Base-by-base conservation (phyloP, 176 grass and related monocot species). In the Leersia perrieri region DNA sequence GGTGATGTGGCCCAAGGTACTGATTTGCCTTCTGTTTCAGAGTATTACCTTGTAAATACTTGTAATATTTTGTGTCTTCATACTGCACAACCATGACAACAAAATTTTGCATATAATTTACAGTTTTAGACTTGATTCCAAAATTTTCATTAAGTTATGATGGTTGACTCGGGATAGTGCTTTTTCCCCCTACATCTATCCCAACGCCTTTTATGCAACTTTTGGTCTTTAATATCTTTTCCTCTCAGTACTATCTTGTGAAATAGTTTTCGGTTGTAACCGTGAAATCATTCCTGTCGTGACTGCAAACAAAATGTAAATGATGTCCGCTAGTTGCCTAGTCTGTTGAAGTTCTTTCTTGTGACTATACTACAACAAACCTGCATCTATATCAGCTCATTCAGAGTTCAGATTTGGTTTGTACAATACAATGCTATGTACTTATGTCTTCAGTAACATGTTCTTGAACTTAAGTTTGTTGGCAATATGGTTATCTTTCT, bases 1-100 rank as follows among this genome's bases (percentile, higher is more conserved):
- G 72, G 12, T 20, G 66, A 27, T 12, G 66, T 55, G 26, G 39
- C 42, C 71, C 81, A 84, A 89, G 87, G 91, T 93, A 86, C 60
- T 38, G 35, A 66, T 61, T 82, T 72, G 72, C 29, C 39, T 53
- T 61, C 40, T 66, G 49, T 77, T 29, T 77, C 58, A 49, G 29
- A 69, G n/a, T 9, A 72, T 70, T 82, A 31, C 83, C 53, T 36
- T 45, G 31, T 62, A 72, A 80, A 45, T 8, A 72, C 36, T 33
- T 82, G 29, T 41, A 62, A 33, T 22, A 62, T 82, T 72, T 81
- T 72, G 35, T 32, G 47, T 60, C 27, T 34, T 74, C 28, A 39
- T 74, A 80, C 28, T 58, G 30, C 68, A 55, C 47, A 86, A 12
- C 42, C 18, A 86, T 13, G 13, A 8, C 70, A 68, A 65, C 29